Evolutionary conservation across 768 basidiomycete genomes (phyloP), one percentile per base, ranked within the genome.

Genomic region (Tubosaeta sp.): DNA sequence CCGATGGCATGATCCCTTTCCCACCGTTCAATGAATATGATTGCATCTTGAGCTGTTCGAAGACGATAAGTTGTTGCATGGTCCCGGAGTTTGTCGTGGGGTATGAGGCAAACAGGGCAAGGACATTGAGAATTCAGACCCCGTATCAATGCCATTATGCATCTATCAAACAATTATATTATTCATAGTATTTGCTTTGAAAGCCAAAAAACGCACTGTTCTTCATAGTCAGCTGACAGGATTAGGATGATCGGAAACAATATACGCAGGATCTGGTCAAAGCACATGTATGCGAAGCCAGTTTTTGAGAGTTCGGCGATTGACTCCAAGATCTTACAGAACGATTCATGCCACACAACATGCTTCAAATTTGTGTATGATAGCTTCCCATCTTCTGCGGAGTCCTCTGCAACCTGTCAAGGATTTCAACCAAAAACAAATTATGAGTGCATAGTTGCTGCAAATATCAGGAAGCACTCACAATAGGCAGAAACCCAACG

Each of bases 161-260:
- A 41, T 25, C 39, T 41, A 25, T 13, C 19, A 41, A 41, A 19
- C 13, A 12, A 8, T 19, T 22, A 22, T 22, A 22, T 22, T 22
- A 22, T 22, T 22, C 22, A 22, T 22, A 22, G 22, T 22, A 22
- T 22, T 22, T 22, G 22, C 22, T 22, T 22, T 22, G 3, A 22
- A 22, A 22, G 17, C 19, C 11, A 41, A 19, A 41, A 17, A 39
- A 47, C 72, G 25, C 65, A 76, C 76, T 71, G 69, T 63, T 77
- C 75, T 53, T 76, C 71, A 49, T 74, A 78, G 47, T 77, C 74
- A 27, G 73, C 66, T n/a, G 68, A 71, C 2, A 75, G 51, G 10
- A 75, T 72, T 0, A 73, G 41, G 25, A 76, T 63, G 16, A 70
- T 35, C 8, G 73, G 74, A 43, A 60, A 76, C 1, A 77, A 47